These are phyloP conservation scores for Sclerotinia sclerotiorum DNA, from an alignment of 2,329 filamentous ascomycete species.

Conservation along the genomic window DNA sequence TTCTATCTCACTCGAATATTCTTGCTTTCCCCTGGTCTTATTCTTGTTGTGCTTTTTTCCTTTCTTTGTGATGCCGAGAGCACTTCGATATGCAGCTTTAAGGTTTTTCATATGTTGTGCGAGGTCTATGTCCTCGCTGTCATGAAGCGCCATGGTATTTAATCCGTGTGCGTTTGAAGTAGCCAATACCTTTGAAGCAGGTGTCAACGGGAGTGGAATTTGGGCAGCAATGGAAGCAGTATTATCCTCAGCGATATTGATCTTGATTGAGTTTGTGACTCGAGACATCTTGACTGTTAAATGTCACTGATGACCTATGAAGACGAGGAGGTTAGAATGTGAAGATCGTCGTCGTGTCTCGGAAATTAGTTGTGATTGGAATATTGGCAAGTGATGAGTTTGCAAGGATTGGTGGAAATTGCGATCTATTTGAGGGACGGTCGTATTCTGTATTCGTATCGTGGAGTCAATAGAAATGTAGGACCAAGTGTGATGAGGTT, in stretches of 20 bases:
- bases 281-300: slow-evolving; percentile 35
- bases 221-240: slow-evolving; percentile 32
- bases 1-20: slow-evolving; percentile 20
- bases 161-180: slow-evolving; percentile 27
- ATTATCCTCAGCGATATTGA: slow-evolving; percentile 37
- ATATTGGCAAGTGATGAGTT: slow-evolving; percentile 2
- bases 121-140: slow-evolving; percentile 30
- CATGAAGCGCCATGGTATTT: slow-evolving; percentile 29
- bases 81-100: slow-evolving; percentile 40
- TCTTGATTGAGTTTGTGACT: slow-evolving; percentile 38
- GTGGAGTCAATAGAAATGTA: slow-evolving; percentile 23
- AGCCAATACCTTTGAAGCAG: slow-evolving; percentile 25
- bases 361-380: slow-evolving; percentile 25
- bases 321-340: not conserved
- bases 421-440: slow-evolving; percentile 17
- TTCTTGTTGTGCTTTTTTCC: slow-evolving; percentile 33
- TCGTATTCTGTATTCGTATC: slow-evolving; percentile 12
- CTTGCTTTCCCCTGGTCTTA: slow-evolving; percentile 33
- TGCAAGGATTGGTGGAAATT: slow-evolving; percentile 23
- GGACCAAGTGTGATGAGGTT: slow-evolving; percentile 19
- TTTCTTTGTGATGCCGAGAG: slow-evolving; percentile 37
- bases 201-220: slow-evolving; percentile 29
- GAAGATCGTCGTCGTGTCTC: slow-evolving; percentile 19
- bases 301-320: not conserved
- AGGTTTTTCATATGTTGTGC: slow-evolving; percentile 37